phyloP scores from a whole-genome alignment of 495 filamentous ascomycete genomes.

The Aspergillus cavernicola region DNA sequence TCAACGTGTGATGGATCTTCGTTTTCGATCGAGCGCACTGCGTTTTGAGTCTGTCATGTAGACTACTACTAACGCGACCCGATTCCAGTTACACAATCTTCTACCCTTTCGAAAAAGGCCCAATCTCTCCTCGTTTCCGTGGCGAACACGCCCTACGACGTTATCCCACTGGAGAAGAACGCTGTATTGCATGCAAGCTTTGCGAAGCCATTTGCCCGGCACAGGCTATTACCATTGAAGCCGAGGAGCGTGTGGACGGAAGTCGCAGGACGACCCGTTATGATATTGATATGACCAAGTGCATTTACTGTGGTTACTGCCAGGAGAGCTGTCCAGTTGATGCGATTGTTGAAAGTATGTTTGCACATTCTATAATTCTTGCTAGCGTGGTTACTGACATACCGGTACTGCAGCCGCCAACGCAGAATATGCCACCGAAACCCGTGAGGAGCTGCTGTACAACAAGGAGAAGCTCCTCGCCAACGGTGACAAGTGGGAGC shows the following conservation, averaged over 20 bases:
- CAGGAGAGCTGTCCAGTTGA: constrained; percentile 98
- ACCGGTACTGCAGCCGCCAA: constrained; percentile 62
- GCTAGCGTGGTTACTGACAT: constrained; percentile 19
- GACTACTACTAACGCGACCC: constrained; percentile 8
- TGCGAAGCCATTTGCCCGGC: constrained; percentile 98
- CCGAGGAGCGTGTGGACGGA: constrained; percentile 94
- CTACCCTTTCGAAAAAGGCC: constrained; percentile 98
- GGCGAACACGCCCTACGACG: constrained; percentile 94
- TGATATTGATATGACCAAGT: constrained; percentile 99
- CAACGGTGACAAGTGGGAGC: constrained; percentile 98
- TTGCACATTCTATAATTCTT: not conserved
- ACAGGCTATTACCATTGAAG: constrained; percentile 96
- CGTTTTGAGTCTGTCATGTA: not conserved
- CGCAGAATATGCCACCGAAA: constrained; percentile 97
- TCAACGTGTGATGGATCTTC: too few relatives aligned
- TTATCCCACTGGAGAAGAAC: constrained; percentile 95
- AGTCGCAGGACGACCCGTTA: constrained; percentile 93
- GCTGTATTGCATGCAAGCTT: constrained; percentile 98
- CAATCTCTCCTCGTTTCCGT: constrained; percentile 95
- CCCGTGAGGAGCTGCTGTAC: constrained; percentile 92
- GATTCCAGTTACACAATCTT: constrained; percentile 91
- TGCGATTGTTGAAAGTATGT: constrained; percentile 86
- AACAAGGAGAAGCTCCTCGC: constrained; percentile 94
- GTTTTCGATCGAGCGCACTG: not conserved
- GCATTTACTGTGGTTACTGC: constrained; percentile 99